Evolutionary conservation across 768 basidiomycete species (phyloP).

Genomic region (Termitomyces sp.): DNA sequence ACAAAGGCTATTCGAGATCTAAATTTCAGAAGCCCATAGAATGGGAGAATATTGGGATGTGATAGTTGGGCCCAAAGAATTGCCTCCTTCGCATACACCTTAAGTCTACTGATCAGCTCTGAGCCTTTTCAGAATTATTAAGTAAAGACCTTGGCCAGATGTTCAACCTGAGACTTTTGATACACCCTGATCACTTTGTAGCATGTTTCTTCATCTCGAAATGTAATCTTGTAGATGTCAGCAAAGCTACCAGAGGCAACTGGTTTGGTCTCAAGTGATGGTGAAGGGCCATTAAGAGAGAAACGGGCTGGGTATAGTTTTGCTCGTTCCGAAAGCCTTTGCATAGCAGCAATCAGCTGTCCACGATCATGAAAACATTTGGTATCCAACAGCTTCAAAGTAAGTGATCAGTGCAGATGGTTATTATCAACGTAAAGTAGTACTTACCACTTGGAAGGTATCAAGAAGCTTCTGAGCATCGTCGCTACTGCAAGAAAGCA

Average conservation of each 20-base stretch:
- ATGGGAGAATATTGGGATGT: constrained; percentile 23
- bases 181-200: constrained; percentile 1
- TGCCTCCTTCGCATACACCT: constrained; percentile 11
- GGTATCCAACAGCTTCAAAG: constrained; percentile 2
- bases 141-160: background rate
- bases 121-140: background rate
- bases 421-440: background rate
- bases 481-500: background rate
- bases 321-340: constrained; percentile 1
- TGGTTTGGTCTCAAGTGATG: background rate
- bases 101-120: too few species aligned
- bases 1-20: constrained; percentile 26
- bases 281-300: background rate
- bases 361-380: background rate
- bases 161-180: background rate
- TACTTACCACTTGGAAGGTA: constrained; percentile 2
- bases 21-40: constrained; percentile 24
- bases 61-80: constrained; percentile 1
- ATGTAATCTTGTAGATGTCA: constrained; percentile 3
- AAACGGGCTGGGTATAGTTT: constrained; percentile 3
- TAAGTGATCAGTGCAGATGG: background rate
- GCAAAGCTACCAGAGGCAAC: background rate
- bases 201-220: background rate
- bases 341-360: constrained; percentile 8
- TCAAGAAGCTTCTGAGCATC: constrained; percentile 4